Conservation (phyloP, 2,329 filamentous ascomycete species). For the Dendrostoma leiphaemia region DNA sequence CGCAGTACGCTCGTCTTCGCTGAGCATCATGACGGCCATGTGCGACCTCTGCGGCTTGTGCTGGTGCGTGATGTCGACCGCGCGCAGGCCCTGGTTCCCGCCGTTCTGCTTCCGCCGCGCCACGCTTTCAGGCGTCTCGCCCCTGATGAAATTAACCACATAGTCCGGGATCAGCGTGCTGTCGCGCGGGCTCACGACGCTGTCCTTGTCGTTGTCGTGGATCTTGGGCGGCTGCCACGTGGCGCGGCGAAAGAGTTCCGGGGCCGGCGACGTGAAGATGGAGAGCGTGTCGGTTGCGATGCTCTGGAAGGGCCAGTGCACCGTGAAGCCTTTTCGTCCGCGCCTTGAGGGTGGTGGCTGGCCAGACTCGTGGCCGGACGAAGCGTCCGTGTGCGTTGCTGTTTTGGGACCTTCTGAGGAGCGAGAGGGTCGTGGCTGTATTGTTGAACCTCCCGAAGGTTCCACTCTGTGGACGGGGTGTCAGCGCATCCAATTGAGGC, state of each 20-base stretch:
- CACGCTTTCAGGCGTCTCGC: slow-evolving; percentile 53
- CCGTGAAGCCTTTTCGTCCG: slow-evolving; percentile 20
- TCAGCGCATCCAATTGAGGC: too few relatives aligned
- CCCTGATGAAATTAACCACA: slow-evolving; percentile 52
- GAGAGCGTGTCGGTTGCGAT: slow-evolving; percentile 25
- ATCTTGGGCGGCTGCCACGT: slow-evolving; percentile 5
- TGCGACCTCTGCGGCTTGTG: slow-evolving; percentile 30
- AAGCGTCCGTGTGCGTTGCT: not conserved
- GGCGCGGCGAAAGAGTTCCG: slow-evolving; percentile 9
- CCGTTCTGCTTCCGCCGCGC: slow-evolving; percentile 42
- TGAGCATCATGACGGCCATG: slow-evolving; percentile 32
- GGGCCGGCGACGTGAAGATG: slow-evolving; percentile 17
- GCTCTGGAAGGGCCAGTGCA: slow-evolving; percentile 35
- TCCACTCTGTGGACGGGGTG: slow-evolving; percentile 1
- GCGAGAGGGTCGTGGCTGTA: not conserved
- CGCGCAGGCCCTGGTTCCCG: slow-evolving; percentile 28
- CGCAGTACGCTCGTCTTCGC: slow-evolving; percentile 13
- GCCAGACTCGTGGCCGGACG: not conserved
- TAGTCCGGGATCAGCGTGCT: slow-evolving; percentile 53
- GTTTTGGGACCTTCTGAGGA: too few relatives aligned
- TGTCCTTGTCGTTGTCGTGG: slow-evolving; percentile 17
- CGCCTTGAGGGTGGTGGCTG: slow-evolving; percentile 14
- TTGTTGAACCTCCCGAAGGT: not conserved
- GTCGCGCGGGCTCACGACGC: slow-evolving; percentile 24
- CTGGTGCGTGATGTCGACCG: slow-evolving; percentile 30